These are phyloP conservation scores for Rhodofomes roseus DNA, from an alignment of 1,284 basidiomycete species.

Conservation along the genomic window DNA sequence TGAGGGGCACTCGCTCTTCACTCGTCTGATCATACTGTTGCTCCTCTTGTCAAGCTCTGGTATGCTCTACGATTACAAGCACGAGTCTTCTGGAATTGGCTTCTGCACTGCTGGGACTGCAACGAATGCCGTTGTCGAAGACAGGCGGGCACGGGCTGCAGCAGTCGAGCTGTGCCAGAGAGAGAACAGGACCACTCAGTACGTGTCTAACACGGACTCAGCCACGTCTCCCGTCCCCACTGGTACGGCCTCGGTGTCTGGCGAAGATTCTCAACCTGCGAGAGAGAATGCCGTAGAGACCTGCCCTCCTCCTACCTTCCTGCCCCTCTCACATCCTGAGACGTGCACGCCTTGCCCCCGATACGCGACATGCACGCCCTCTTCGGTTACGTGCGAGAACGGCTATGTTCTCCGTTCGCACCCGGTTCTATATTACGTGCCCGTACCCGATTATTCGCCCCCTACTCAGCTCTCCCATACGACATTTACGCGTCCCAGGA, in stretches of 20 bases:
- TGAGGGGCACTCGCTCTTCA: constrained; percentile 18
- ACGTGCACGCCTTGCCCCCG: constrained; percentile 84
- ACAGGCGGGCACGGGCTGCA: constrained; percentile 39
- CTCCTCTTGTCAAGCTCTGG: constrained; percentile 37
- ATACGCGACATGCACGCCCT: constrained; percentile 72
- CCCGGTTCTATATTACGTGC: constrained; percentile 54
- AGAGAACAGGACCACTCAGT: constrained; percentile 46
- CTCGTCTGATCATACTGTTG: constrained; percentile 37
- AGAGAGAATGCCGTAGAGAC: constrained; percentile 28
- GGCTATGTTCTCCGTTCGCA: constrained; percentile 73
- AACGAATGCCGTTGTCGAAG: constrained; percentile 61
- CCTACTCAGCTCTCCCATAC: constrained; percentile 12
- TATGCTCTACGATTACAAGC: constrained; percentile 52
- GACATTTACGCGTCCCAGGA: constrained; percentile 9
- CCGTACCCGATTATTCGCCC: constrained; percentile 22
- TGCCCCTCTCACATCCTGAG: constrained; percentile 60
- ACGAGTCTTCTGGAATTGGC: constrained; percentile 70
- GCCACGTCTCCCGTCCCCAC: constrained; percentile 17
- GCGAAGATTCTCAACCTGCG: constrained; percentile 1
- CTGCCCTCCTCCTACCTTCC: constrained; percentile 50
- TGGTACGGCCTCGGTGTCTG: not conserved
- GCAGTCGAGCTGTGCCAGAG: constrained; percentile 59
- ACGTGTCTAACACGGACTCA: constrained; percentile 24
- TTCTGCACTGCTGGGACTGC: constrained; percentile 73
- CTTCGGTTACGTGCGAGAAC: constrained; percentile 65